Percentiles rank a stretch among this genome's conserved stretches.
phyloP scores from a whole-genome alignment of 116 monocot genomes.

The Papilionanthe hybrid region DNA sequence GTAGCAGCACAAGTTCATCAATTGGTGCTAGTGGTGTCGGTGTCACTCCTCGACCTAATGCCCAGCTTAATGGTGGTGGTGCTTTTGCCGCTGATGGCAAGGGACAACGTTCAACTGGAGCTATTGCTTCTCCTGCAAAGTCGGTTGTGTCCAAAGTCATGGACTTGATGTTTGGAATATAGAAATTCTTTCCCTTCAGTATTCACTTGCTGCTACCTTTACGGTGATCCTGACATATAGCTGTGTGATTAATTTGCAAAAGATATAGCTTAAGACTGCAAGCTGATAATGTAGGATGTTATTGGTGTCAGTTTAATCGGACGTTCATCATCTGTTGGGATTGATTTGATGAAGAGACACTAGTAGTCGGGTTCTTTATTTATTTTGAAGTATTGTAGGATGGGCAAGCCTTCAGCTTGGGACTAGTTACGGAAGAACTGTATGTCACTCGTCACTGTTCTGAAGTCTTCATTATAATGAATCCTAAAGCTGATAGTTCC shows the following conservation, averaged over 20 bases:
- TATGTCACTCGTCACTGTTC: not conserved
- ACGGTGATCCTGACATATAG: too few relatives aligned
- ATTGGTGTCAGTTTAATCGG: not conserved
- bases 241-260: too few relatives aligned
- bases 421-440: not conserved
- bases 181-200: not conserved
- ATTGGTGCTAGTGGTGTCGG: conserved; percentile 13
- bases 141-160: conserved; percentile 71
- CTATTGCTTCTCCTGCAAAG: conserved; percentile 74
- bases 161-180: conserved; percentile 85
- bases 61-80: conserved; percentile 18
- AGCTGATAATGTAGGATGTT: not conserved
- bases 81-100: conserved; percentile 7
- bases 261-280: not conserved
- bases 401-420: not conserved
- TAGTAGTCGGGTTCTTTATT: not conserved
- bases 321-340: not conserved
- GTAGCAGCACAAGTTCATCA: conserved; percentile 11
- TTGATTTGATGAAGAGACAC: not conserved
- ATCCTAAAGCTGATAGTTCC: too few relatives aligned
- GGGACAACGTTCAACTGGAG: conserved; percentile 35
- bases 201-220: too few relatives aligned
- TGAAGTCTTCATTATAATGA: too few relatives aligned
- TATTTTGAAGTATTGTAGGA: not conserved
- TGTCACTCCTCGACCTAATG: conserved; percentile 6